These are phyloP conservation scores for Globisporangium spinosum DNA, from an alignment of 352 stramenopile genomes.

Conservation along the genomic window DNA sequence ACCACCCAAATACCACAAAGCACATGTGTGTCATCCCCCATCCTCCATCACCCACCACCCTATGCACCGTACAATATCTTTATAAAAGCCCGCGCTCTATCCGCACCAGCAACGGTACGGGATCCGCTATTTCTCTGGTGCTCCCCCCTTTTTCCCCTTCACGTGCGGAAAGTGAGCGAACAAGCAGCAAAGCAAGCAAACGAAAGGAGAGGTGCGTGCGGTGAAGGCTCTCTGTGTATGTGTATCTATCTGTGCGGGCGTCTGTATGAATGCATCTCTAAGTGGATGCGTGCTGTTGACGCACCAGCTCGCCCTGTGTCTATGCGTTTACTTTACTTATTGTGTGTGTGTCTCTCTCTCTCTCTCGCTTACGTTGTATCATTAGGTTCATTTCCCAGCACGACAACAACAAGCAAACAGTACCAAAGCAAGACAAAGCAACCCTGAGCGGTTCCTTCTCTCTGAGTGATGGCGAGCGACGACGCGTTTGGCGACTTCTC, in stretches of 20 bases:
- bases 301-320: too few relatives aligned
- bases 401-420: not conserved
- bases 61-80: too few relatives aligned
- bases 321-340: too few relatives aligned
- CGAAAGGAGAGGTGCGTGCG: not conserved
- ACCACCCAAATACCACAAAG: not conserved
- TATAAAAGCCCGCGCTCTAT: not conserved
- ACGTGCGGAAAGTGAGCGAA: conserved; percentile 7
- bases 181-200: not conserved
- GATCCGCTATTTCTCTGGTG: conserved; percentile 4
- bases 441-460: not conserved
- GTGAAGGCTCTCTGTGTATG: not conserved
- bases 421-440: not conserved
- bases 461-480: conserved; percentile 33
- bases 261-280: too few relatives aligned
- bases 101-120: not conserved
- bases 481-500: conserved; percentile 21
- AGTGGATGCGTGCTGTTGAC: not conserved
- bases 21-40: not conserved
- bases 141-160: conserved; percentile 11
- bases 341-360: not conserved
- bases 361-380: not conserved
- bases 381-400: not conserved
- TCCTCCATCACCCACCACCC: too few relatives aligned
- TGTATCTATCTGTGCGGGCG: not conserved